Conservation (phyloP, 78 protist genomes). For the Dictyostelium intermedium region DNA sequence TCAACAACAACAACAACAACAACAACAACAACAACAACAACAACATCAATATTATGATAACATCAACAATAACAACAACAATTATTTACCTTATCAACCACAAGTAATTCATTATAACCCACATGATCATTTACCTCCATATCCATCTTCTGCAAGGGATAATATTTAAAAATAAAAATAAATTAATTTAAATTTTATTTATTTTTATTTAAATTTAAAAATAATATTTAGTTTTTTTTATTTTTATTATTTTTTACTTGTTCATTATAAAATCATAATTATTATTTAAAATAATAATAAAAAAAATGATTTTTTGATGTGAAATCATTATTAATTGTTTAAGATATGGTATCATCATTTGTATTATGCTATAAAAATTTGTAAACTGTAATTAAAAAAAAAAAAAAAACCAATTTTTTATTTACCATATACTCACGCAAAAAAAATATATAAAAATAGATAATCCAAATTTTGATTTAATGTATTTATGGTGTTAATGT, state of each 20-base stretch:
- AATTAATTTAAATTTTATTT: background rate
- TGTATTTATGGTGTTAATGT: background rate
- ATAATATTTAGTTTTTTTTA: too few relatives aligned
- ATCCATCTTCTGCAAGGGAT: background rate
- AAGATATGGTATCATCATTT: background rate
- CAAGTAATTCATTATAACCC: background rate
- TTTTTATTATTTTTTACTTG: too few relatives aligned
- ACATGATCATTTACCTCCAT: background rate
- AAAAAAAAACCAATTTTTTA: background rate
- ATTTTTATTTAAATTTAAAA: too few relatives aligned
- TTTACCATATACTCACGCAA: background rate
- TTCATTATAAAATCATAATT: background rate
- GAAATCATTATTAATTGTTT: too few relatives aligned
- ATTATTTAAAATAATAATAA: too few relatives aligned
- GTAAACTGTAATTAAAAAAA: background rate
- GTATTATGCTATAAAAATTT: background rate
- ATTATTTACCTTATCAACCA: background rate
- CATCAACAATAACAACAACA: background rate
- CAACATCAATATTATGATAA: background rate
- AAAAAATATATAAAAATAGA: background rate
- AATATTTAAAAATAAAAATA: background rate
- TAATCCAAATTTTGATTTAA: background rate
- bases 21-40: background rate
- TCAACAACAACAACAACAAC: constrained; percentile 4
- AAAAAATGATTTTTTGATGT: too few relatives aligned